Conservation (phyloP, 805 yeast genomes). For the Lipomyces spencermartinsiae region DNA sequence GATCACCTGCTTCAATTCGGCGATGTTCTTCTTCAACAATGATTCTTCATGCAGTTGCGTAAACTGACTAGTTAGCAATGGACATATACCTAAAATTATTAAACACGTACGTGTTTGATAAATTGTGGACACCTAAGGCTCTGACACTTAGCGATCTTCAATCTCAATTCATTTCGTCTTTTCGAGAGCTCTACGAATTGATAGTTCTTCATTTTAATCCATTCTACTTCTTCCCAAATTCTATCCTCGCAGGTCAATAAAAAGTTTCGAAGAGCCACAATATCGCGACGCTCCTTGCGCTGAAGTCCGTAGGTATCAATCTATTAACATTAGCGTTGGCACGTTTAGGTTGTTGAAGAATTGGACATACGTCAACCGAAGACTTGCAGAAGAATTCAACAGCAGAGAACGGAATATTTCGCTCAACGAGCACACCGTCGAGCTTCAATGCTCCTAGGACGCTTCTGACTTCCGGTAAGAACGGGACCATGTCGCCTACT, state of each 20-base stretch:
- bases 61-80: slow-evolving; percentile 21
- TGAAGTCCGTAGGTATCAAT: slow-evolving; percentile 22
- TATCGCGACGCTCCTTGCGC: slow-evolving; percentile 14
- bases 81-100: neutral
- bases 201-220: slow-evolving; percentile 49
- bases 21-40: slow-evolving; percentile 58
- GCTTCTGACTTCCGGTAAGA: slow-evolving; percentile 22
- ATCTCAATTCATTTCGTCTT: slow-evolving; percentile 49
- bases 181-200: slow-evolving; percentile 49
- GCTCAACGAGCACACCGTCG: slow-evolving; percentile 34
- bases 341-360: neutral
- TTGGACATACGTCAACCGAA: slow-evolving; percentile 25
- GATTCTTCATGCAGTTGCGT: slow-evolving; percentile 55
- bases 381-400: slow-evolving; percentile 56
- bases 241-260: slow-evolving; percentile 1
- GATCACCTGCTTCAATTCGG: slow-evolving; percentile 62
- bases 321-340: neutral
- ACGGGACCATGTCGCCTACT: slow-evolving; percentile 29
- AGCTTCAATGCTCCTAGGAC: slow-evolving; percentile 13
- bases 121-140: slow-evolving; percentile 48
- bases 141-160: slow-evolving; percentile 44
- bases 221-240: slow-evolving; percentile 54
- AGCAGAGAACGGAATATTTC: slow-evolving; percentile 50
- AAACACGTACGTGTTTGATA: slow-evolving; percentile 28
- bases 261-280: slow-evolving; percentile 19